These are phyloP conservation scores for Colletotrichum echinochloae DNA, from an alignment of 2,329 filamentous ascomycete species.

Conservation along the genomic window DNA sequence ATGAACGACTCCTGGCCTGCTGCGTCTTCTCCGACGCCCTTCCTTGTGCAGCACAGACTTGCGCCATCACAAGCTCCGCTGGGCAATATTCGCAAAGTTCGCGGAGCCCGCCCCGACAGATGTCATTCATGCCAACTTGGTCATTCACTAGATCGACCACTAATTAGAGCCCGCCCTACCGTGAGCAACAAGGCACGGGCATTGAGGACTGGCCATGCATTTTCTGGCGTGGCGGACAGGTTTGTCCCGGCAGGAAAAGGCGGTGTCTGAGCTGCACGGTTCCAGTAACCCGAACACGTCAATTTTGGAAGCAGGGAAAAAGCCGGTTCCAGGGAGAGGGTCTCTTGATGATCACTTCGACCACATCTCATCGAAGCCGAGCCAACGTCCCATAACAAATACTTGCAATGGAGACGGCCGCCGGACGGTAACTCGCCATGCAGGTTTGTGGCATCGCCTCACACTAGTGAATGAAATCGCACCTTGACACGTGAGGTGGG, in stretches of 20 bases:
- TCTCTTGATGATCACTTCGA: constrained; percentile 14
- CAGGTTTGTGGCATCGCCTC: not conserved
- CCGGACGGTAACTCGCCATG: constrained; percentile 3
- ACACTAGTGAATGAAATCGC: not conserved
- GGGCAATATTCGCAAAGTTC: constrained; percentile 24
- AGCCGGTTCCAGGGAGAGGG: constrained; percentile 22
- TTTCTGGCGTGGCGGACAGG: constrained; percentile 27
- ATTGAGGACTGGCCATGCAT: constrained; percentile 7
- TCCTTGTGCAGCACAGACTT: constrained; percentile 18
- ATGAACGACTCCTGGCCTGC: not conserved
- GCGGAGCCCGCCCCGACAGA: not conserved
- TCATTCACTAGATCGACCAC: constrained; percentile 32
- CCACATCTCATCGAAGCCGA: not conserved
- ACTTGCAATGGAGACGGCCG: not conserved
- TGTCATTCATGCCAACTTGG: constrained; percentile 22
- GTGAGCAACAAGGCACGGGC: constrained; percentile 10
- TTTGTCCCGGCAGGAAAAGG: constrained; percentile 32
- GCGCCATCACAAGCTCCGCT: constrained; percentile 21
- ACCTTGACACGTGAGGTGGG: not conserved
- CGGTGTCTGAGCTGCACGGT: constrained; percentile 31
- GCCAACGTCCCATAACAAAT: constrained; percentile 5
- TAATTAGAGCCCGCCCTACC: constrained; percentile 23
- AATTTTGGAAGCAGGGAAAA: constrained; percentile 33
- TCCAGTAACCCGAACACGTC: constrained; percentile 27
- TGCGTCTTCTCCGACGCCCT: constrained; percentile 4